phyloP scores from a whole-genome alignment of 2,329 filamentous ascomycete species.

The Dendrostoma leiphaemia region DNA sequence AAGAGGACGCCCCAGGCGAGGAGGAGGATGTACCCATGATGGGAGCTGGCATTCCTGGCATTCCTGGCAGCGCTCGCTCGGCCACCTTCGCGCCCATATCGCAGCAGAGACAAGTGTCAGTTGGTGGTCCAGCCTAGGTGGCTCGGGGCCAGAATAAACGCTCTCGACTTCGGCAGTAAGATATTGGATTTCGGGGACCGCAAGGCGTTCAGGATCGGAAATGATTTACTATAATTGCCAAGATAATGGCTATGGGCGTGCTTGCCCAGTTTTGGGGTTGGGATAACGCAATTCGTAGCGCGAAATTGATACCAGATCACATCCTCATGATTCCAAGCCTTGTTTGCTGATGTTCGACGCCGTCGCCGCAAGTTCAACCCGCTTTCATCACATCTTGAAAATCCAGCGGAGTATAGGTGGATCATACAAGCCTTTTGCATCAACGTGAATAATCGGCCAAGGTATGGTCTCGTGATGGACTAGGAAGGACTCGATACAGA shows the following conservation, averaged over 20 bases:
- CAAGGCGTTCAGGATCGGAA: slow-evolving; percentile 4
- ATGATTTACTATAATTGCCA: background rate
- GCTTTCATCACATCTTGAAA: too few relatives aligned
- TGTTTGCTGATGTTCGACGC: background rate
- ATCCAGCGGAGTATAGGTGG: too few relatives aligned
- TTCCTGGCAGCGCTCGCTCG: slow-evolving; percentile 13
- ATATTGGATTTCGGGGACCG: background rate
- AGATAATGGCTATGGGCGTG: background rate
- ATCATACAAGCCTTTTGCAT: too few relatives aligned
- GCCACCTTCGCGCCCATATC: slow-evolving; percentile 15
- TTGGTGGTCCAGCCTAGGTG: slow-evolving; percentile 13
- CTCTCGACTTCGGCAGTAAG: background rate
- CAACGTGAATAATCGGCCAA: too few relatives aligned
- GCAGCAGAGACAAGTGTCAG: slow-evolving; percentile 14
- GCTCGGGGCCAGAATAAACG: background rate
- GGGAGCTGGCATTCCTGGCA: slow-evolving; percentile 1
- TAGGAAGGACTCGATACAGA: too few relatives aligned
- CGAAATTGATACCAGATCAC: background rate
- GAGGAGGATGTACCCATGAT: slow-evolving; percentile 39
- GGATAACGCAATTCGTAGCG: background rate
- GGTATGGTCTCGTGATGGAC: too few relatives aligned
- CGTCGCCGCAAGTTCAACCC: background rate
- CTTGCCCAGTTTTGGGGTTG: too few relatives aligned
- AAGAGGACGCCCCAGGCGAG: slow-evolving; percentile 59
- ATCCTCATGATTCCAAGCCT: background rate